Evolutionary conservation across 257 asterid species (phyloP), one percentile per base, ranked within the genome.

Genomic region (Jasminum sambac): DNA sequence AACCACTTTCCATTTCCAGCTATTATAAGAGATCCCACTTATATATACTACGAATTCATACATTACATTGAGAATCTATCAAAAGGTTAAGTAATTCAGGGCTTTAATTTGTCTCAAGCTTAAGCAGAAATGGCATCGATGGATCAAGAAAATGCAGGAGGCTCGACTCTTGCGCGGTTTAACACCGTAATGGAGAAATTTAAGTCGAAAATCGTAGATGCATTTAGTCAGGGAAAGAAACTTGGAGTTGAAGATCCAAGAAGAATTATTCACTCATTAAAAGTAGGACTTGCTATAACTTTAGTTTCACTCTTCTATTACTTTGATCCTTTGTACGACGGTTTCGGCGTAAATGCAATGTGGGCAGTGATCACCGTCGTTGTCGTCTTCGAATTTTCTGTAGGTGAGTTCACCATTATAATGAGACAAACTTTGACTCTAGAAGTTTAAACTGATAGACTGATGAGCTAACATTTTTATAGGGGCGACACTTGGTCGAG

Each of bases 401-500:
- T 74, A 0, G 69, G 78, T 74, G n/a, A 65, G 14, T 11, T 43
- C 36, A 30, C 1, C 36, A 30, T 30, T 30, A 30, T 30, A 26
- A 16, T 41, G 12, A 14, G 12, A n/a, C 40, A 4, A 30, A 30
- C 36, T 1, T 30, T 30, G 1, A 30, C 36, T 64, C 11, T 40
- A 64, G 5, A 2, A 5, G 11, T 11, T 68, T 21, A 55, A 55
- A 55, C 30, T 55, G 21, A 2, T 55, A 55, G 62, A 55, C 13
- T n/a, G 19, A 17, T 1, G 0, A 6, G 23, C 2, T 10, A 6
- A 21, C 14, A 0, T 10, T 55, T 37, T 55, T 72, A 41, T 75
- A 83, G 84, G 88, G 41, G 83, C 84, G 63, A 83, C 85, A 16
- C 75, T 83, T 34, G 85, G 87, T 46, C 78, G 55, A 72, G 81